Evolutionary conservation across 768 basidiomycete genomes (phyloP).

Genomic region (Lentinula edodes): DNA sequence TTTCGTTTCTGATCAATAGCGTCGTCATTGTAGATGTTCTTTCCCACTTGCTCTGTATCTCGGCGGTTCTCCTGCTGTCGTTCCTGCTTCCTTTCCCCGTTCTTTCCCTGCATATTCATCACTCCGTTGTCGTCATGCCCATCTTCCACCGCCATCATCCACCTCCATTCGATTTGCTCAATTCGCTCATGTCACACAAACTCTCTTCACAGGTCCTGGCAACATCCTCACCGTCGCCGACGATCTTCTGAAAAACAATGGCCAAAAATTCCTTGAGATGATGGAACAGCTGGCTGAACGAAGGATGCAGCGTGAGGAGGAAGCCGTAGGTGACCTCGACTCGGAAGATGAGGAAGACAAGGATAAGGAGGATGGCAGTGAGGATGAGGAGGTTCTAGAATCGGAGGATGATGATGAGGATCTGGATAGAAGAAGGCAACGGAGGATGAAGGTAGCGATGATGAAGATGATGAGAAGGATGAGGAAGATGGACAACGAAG

Average conservation of each 20-base stretch:
- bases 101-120: constrained; percentile 7
- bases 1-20: constrained; percentile 9
- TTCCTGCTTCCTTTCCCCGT: constrained; percentile 6
- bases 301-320: too few species aligned
- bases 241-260: constrained; percentile 97
- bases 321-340: too few species aligned
- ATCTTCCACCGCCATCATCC: neutral
- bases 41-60: neutral
- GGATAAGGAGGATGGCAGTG: too few species aligned
- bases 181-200: neutral
- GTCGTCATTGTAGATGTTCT: neutral
- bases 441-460: too few species aligned
- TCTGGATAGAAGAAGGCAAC: too few species aligned
- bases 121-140: neutral
- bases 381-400: too few species aligned
- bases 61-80: neutral
- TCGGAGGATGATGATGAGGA: too few species aligned
- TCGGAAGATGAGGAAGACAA: too few species aligned
- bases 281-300: too few species aligned
- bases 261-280: constrained; percentile 96
- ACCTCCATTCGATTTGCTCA: neutral
- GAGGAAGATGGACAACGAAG: too few species aligned
- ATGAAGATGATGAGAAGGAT: too few species aligned
- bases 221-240: constrained; percentile 98
- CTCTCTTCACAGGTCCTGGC: constrained; percentile 56